These are phyloP conservation scores for Phytophthora agathidicida DNA, from an alignment of 352 stramenopile genomes.

Conservation along the genomic window DNA sequence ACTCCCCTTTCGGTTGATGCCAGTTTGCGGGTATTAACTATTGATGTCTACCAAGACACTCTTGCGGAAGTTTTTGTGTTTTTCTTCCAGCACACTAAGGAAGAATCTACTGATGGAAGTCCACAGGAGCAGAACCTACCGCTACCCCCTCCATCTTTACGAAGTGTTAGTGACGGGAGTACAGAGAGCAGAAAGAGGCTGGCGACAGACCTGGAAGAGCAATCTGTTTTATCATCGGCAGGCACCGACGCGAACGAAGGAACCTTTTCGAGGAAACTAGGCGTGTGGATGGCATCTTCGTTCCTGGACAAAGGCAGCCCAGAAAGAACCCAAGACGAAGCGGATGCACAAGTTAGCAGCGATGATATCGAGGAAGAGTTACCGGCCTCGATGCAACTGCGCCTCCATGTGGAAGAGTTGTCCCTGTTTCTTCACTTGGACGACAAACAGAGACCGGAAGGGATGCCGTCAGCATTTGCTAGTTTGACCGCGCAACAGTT, in stretches of 20 bases:
- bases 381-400: conserved; percentile 68
- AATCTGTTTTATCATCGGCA: conserved; percentile 38
- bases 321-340: conserved; percentile 32
- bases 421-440: conserved; percentile 70
- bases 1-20: conserved; percentile 76
- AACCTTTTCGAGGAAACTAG: conserved; percentile 57
- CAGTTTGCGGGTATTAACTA: conserved; percentile 65
- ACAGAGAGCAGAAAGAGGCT: conserved; percentile 22
- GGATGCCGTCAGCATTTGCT: conserved; percentile 54
- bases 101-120: conserved; percentile 18
- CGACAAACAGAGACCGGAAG: conserved; percentile 37
- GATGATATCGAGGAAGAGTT: conserved; percentile 39
- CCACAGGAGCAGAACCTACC: conserved; percentile 7
- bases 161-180: conserved; percentile 36
- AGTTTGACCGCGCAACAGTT: conserved; percentile 75
- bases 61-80: conserved; percentile 80
- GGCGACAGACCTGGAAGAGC: conserved; percentile 24
- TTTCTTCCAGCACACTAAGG: conserved; percentile 61
- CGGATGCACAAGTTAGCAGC: conserved; percentile 8
- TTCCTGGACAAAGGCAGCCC: conserved; percentile 54
- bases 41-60: conserved; percentile 83
- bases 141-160: conserved; percentile 27
- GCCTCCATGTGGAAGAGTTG: conserved; percentile 73
- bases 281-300: conserved; percentile 61
- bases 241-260: conserved; percentile 38